Conservation (phyloP, 2,329 filamentous ascomycete species). For the Aspergillus terreus region DNA sequence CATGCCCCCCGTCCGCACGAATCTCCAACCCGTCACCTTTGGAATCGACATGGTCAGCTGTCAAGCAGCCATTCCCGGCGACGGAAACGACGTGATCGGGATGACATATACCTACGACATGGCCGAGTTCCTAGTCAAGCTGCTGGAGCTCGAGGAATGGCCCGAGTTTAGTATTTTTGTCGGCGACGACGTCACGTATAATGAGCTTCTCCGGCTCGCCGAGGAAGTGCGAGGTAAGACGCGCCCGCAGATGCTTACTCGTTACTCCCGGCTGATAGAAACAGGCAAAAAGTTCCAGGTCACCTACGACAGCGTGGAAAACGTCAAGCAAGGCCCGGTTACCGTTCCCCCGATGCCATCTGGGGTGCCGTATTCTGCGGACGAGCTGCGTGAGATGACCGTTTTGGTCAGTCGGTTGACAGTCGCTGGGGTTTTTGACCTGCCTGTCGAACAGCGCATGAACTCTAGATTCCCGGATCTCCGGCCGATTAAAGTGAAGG, state of each 20-base stretch:
- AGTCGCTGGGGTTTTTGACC: slow-evolving; percentile 25
- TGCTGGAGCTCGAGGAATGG: slow-evolving; percentile 45
- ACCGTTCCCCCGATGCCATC: slow-evolving; percentile 29
- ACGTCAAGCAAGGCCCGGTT: slow-evolving; percentile 30
- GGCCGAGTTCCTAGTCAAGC: slow-evolving; percentile 43
- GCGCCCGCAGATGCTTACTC: not conserved
- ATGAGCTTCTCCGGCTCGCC: slow-evolving; percentile 43
- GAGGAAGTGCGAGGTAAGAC: slow-evolving; percentile 41
- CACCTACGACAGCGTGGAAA: slow-evolving; percentile 29
- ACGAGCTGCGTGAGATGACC: slow-evolving; percentile 24
- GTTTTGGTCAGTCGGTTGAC: slow-evolving; percentile 26
- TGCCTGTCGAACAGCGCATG: slow-evolving; percentile 21
- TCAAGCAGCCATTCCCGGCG: slow-evolving; percentile 48
- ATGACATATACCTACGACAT: slow-evolving; percentile 52
- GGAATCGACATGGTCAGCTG: slow-evolving; percentile 45
- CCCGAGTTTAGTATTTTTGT: slow-evolving; percentile 34
- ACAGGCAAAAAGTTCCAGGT: slow-evolving; percentile 35
- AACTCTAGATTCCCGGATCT: slow-evolving; percentile 22
- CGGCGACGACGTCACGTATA: slow-evolving; percentile 44
- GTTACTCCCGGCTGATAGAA: not conserved
- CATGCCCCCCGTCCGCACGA: slow-evolving; percentile 33
- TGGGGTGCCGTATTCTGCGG: slow-evolving; percentile 12
- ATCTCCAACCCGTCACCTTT: slow-evolving; percentile 39
- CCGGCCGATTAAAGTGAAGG: slow-evolving; percentile 18
- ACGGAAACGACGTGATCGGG: slow-evolving; percentile 42